Evolutionary conservation across 2,329 filamentous ascomycete species (phyloP).

Genomic region (Penicillium palitans): DNA sequence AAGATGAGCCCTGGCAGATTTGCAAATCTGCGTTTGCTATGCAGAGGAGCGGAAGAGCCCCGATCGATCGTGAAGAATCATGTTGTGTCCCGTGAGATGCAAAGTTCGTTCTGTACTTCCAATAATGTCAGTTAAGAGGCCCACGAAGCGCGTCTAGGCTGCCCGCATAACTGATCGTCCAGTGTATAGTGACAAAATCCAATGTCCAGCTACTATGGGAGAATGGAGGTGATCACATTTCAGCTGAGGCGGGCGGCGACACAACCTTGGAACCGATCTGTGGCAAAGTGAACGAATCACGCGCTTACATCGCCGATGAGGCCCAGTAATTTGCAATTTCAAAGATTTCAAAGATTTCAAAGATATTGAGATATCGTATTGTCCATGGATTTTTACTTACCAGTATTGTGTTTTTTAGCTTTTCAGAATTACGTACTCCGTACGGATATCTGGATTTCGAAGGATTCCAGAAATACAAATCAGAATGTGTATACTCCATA

Average conservation of each 20-base stretch:
- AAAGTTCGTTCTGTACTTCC: background rate
- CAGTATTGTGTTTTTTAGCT: background rate
- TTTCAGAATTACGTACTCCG: background rate
- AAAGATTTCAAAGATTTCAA: background rate
- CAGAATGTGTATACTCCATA: background rate
- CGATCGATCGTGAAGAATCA: conserved; percentile 4
- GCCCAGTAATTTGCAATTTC: background rate
- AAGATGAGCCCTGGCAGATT: conserved; percentile 2
- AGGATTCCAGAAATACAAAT: background rate
- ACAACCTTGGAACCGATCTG: background rate
- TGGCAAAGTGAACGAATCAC: conserved; percentile 1
- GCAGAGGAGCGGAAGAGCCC: background rate
- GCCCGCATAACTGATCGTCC: background rate
- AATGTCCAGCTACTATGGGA: background rate
- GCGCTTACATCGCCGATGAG: background rate
- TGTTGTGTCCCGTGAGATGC: conserved; percentile 3
- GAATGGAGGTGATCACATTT: conserved; percentile 10
- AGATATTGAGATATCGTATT: background rate
- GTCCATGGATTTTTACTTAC: background rate
- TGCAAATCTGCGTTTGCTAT: background rate
- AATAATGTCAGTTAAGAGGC: background rate
- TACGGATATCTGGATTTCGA: background rate
- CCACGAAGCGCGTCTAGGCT: background rate
- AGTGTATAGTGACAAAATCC: background rate
- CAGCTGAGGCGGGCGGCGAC: background rate